Percentiles rank a stretch among this genome's conserved stretches.
These are phyloP conservation scores for Epichloe glyceriae DNA, from an alignment of 2,329 filamentous ascomycete species.

Conservation along the genomic window DNA sequence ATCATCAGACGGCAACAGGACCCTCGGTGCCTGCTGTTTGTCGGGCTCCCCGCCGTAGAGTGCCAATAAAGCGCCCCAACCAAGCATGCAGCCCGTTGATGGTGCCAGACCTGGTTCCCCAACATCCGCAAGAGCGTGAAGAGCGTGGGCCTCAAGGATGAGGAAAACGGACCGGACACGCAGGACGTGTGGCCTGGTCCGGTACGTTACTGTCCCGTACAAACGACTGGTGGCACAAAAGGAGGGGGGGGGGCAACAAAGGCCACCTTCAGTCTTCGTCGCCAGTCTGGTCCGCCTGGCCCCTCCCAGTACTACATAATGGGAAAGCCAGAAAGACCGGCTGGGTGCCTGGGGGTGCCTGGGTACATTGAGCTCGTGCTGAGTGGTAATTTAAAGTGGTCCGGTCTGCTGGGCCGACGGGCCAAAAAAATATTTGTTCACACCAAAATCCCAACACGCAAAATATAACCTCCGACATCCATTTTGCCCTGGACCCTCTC, in stretches of 20 bases:
- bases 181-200: background rate
- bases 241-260: background rate
- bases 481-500: slow-evolving; percentile 2
- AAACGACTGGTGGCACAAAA: background rate
- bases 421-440: background rate
- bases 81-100: too few species aligned
- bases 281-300: background rate
- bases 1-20: too few species aligned
- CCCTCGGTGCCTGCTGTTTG: too few species aligned
- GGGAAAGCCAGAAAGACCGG: too few species aligned
- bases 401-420: background rate
- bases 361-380: background rate
- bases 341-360: too few species aligned
- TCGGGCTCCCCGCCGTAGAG: too few species aligned
- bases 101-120: too few species aligned
- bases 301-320: too few species aligned
- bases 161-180: background rate
- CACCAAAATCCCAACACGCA: slow-evolving; percentile 3
- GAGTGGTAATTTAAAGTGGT: background rate
- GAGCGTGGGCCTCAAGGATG: background rate
- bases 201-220: background rate
- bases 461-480: slow-evolving; percentile 7
- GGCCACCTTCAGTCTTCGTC: background rate
- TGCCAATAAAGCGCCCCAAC: too few species aligned
- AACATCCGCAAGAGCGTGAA: too few species aligned